These are phyloP conservation scores for Leucogyrophana mollusca DNA, from an alignment of 768 basidiomycete species.

Conservation along the genomic window DNA sequence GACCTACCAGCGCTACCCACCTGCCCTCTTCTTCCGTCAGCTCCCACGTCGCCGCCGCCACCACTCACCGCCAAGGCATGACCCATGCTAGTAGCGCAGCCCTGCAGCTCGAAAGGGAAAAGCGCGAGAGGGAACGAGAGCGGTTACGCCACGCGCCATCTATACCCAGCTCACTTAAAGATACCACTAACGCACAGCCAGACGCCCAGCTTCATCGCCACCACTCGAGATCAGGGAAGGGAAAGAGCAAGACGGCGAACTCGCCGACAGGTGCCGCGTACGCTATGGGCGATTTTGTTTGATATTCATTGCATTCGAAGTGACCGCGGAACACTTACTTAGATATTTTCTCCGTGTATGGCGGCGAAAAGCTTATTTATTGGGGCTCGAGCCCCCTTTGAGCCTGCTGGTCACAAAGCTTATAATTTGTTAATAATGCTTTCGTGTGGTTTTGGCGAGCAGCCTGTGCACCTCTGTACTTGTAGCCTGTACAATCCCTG, in stretches of 20 bases:
- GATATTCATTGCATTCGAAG: background rate
- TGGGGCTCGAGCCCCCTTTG: conserved; percentile 13
- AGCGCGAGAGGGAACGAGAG: conserved; percentile 29
- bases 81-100: conserved; percentile 56
- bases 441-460: background rate
- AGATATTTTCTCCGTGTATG: too few relatives aligned
- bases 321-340: too few relatives aligned
- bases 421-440: conserved; percentile 13
- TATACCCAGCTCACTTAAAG: conserved; percentile 23
- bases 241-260: conserved; percentile 15
- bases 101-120: conserved; percentile 48
- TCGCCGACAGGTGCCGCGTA: conserved; percentile 13
- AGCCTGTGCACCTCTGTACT: conserved; percentile 4
- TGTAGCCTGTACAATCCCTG: conserved; percentile 11
- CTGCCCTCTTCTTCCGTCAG: conserved; percentile 17
- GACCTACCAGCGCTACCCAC: conserved; percentile 3
- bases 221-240: conserved; percentile 14
- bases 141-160: conserved; percentile 10
- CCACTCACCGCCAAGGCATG: conserved; percentile 26
- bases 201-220: conserved; percentile 18
- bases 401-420: background rate
- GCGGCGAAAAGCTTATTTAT: too few relatives aligned
- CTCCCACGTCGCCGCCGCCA: conserved; percentile 8
- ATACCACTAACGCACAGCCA: conserved; percentile 22
- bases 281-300: conserved; percentile 6